These are phyloP conservation scores for Guyanaporus albipodus DNA, from an alignment of 768 basidiomycete genomes.

Conservation along the genomic window DNA sequence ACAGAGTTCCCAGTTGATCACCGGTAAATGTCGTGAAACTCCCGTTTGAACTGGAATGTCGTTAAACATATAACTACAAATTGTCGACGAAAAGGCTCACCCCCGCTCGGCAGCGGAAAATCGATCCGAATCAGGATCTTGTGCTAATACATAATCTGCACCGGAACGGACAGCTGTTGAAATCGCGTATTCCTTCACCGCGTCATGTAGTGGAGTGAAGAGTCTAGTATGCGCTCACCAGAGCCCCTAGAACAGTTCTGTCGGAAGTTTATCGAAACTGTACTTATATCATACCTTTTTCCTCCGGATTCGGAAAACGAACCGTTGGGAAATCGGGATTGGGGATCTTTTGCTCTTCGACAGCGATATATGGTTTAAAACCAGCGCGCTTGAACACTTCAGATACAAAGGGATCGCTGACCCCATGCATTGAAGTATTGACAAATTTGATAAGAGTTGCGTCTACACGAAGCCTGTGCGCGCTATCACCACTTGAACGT, in stretches of 20 bases:
- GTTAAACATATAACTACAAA: neutral
- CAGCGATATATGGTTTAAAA: slow-evolving; percentile 56
- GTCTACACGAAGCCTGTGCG: slow-evolving; percentile 9
- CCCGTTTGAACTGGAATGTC: slow-evolving; percentile 33
- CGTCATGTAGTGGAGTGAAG: slow-evolving; percentile 1
- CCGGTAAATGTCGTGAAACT: slow-evolving; percentile 75
- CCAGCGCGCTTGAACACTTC: slow-evolving; percentile 57
- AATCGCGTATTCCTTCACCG: slow-evolving; percentile 66
- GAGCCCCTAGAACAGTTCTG: slow-evolving; percentile 37
- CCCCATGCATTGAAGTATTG: slow-evolving; percentile 90
- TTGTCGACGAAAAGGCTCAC: slow-evolving; percentile 33
- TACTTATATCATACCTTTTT: slow-evolving; percentile 54
- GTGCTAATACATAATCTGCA: slow-evolving; percentile 70
- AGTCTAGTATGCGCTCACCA: slow-evolving; percentile 34
- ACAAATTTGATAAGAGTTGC: slow-evolving; percentile 52
- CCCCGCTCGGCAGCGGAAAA: slow-evolving; percentile 73
- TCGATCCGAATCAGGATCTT: slow-evolving; percentile 86
- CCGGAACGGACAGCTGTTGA: slow-evolving; percentile 50
- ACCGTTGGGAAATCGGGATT: slow-evolving; percentile 88
- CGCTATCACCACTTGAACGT: neutral
- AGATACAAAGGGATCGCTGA: slow-evolving; percentile 62
- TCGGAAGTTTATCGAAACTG: slow-evolving; percentile 1
- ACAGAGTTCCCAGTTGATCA: slow-evolving; percentile 70
- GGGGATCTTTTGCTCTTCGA: slow-evolving; percentile 63
- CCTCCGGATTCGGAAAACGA: slow-evolving; percentile 85